A percentile compares a stretch with the other conserved stretches of the same genome.
phyloP scores from a whole-genome alignment of 192 early-diverging fungal species.

The Gaertneriomyces sp. region DNA sequence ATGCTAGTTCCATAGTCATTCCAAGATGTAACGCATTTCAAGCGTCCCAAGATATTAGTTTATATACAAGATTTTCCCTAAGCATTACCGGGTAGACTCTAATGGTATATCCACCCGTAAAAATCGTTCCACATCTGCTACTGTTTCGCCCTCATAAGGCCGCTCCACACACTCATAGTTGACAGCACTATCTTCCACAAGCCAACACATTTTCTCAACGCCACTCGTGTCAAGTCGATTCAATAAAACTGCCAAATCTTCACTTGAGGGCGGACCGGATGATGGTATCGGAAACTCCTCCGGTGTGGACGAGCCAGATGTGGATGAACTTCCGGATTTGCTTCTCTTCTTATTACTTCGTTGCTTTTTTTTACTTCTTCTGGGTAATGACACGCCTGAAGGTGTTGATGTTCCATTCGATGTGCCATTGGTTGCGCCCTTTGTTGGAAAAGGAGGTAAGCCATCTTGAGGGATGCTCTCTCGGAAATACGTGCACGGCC shows the following conservation, averaged over 20 bases:
- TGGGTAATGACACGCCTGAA: too few relatives aligned
- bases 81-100: too few relatives aligned
- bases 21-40: too few relatives aligned
- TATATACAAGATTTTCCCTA: too few relatives aligned
- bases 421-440: background rate
- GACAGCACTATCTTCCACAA: slow-evolving; percentile 24
- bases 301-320: background rate
- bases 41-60: too few relatives aligned
- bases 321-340: background rate
- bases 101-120: too few relatives aligned
- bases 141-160: slow-evolving; percentile 10
- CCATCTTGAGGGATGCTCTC: slow-evolving; percentile 15
- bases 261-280: background rate
- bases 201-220: slow-evolving; percentile 14
- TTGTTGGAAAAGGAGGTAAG: background rate
- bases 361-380: background rate
- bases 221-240: background rate
- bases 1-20: too few relatives aligned
- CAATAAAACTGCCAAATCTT: background rate
- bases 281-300: background rate
- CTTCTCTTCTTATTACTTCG: background rate
- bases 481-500: slow-evolving; percentile 44
- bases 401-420: too few relatives aligned
- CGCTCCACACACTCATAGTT: slow-evolving; percentile 33
- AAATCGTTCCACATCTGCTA: slow-evolving; percentile 1